These are phyloP conservation scores for Aspergillus costaricaensis DNA, from an alignment of 2,329 filamentous ascomycete species.

Conservation along the genomic window DNA sequence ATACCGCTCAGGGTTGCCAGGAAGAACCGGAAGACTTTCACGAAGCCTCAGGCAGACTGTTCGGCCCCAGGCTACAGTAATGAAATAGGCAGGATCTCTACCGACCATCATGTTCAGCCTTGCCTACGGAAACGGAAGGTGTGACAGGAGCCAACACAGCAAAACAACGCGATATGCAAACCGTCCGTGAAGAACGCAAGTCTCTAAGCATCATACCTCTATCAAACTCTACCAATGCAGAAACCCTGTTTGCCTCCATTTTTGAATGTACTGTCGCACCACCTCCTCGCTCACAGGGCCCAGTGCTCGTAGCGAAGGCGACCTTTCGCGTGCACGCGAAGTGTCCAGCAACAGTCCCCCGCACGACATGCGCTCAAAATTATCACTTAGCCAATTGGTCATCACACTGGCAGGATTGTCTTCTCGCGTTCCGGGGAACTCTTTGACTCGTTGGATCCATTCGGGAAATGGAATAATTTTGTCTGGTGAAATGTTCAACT, in stretches of 20 bases:
- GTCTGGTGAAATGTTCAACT: constrained; percentile 32
- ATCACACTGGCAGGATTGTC: constrained; percentile 35
- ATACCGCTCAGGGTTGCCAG: too few relatives aligned
- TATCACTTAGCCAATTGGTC: constrained; percentile 34
- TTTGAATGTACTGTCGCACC: constrained; percentile 14
- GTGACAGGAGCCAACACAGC: too few relatives aligned
- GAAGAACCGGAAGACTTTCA: too few relatives aligned
- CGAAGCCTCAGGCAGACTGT: too few relatives aligned
- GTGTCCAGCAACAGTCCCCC: constrained; percentile 48
- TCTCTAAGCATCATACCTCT: too few relatives aligned
- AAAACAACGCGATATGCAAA: too few relatives aligned
- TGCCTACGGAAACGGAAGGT: too few relatives aligned
- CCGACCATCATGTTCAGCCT: too few relatives aligned
- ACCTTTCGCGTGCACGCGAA: constrained; percentile 38
- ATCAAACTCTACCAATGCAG: neutral
- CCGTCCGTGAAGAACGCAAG: too few relatives aligned
- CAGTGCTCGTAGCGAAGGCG: constrained; percentile 18
- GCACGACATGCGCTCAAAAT: constrained; percentile 50
- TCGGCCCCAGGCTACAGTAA: too few relatives aligned
- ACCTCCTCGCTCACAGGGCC: constrained; percentile 9
- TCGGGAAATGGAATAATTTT: constrained; percentile 43
- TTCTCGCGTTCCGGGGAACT: constrained; percentile 18
- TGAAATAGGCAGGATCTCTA: too few relatives aligned
- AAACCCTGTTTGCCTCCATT: constrained; percentile 12
- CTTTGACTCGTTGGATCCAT: constrained; percentile 44